Evolutionary conservation across 2,329 filamentous ascomycete species (phyloP).

Genomic region (Incumbomyces lentus): DNA sequence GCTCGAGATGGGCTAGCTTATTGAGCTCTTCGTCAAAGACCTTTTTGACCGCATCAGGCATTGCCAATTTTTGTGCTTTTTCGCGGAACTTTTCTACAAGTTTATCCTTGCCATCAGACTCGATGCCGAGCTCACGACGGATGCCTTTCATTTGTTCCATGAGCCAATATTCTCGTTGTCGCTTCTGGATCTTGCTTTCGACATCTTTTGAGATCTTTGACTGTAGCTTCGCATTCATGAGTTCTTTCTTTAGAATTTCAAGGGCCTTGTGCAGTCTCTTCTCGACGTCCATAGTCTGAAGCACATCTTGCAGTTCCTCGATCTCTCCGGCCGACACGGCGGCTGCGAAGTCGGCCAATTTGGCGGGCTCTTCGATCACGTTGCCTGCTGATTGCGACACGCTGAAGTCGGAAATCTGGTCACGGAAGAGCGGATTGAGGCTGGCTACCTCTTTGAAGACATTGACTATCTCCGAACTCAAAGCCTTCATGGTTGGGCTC

Average conservation of each 20-base stretch:
- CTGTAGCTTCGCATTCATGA: slow-evolving; percentile 95
- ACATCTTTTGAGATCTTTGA: slow-evolving; percentile 98
- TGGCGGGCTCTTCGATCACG: slow-evolving; percentile 86
- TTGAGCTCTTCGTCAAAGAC: slow-evolving; percentile 98
- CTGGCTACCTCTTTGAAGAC: slow-evolving; percentile 95
- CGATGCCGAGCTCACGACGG: slow-evolving; percentile 84
- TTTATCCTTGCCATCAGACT: slow-evolving; percentile 97
- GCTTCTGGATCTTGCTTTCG: slow-evolving; percentile 92
- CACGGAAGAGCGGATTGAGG: slow-evolving; percentile 87
- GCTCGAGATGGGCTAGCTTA: slow-evolving; percentile 90
- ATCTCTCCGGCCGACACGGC: slow-evolving; percentile 92
- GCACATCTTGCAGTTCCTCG: slow-evolving; percentile 80
- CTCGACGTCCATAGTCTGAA: slow-evolving; percentile 82
- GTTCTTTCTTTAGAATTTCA: slow-evolving; percentile 88
- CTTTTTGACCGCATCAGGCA: slow-evolving; percentile 94
- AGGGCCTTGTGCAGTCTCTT: slow-evolving; percentile 85
- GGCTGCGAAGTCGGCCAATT: slow-evolving; percentile 92
- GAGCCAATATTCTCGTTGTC: slow-evolving; percentile 94
- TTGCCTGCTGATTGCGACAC: slow-evolving; percentile 93
- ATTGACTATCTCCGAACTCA: slow-evolving; percentile 96
- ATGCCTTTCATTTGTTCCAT: slow-evolving; percentile 99
- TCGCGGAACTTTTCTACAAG: slow-evolving; percentile 95
- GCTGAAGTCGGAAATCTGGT: slow-evolving; percentile 94
- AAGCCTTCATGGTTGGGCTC: slow-evolving; percentile 75
- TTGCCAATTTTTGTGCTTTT: slow-evolving; percentile 83